These are phyloP conservation scores for Spencermartinsiella ligniputridi DNA, from an alignment of 1,139 yeast genomes.

Conservation along the genomic window DNA sequence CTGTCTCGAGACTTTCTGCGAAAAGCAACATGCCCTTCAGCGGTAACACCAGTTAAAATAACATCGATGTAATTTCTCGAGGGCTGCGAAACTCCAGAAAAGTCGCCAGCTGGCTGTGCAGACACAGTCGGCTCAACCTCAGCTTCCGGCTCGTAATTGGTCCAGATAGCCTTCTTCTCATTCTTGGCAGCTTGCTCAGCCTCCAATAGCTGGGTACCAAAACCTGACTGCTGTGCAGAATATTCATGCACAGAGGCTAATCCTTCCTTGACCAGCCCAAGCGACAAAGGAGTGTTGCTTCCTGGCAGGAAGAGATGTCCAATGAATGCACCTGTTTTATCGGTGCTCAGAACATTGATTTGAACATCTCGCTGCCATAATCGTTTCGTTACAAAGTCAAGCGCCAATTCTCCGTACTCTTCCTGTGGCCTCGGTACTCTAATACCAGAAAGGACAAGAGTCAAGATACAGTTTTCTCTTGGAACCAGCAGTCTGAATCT, in stretches of 20 bases:
- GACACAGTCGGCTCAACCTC: constrained; percentile 26
- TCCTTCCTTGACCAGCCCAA: constrained; percentile 59
- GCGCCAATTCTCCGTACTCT: constrained; percentile 48
- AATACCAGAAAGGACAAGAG: constrained; percentile 74
- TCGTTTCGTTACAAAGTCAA: constrained; percentile 50
- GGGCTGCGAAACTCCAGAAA: constrained; percentile 10
- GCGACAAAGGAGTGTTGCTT: constrained; percentile 56
- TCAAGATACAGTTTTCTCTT: constrained; percentile 64
- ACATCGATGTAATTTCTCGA: constrained; percentile 52
- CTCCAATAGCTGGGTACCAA: constrained; percentile 47
- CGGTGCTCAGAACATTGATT: constrained; percentile 63
- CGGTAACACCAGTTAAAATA: constrained; percentile 51
- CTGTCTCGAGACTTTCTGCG: constrained; percentile 36
- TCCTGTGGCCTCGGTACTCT: constrained; percentile 43
- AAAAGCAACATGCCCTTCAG: constrained; percentile 51
- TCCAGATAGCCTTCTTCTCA: constrained; percentile 63
- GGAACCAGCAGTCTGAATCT: constrained; percentile 66
- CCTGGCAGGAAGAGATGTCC: constrained; percentile 61
- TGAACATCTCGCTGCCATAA: constrained; percentile 70
- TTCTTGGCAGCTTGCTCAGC: constrained; percentile 63
- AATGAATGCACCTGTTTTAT: constrained; percentile 76
- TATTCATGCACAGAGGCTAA: constrained; percentile 60
- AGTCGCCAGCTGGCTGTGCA: constrained; percentile 11
- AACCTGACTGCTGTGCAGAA: constrained; percentile 58
- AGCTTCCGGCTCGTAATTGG: constrained; percentile 40